Percentiles rank a stretch among this genome's conserved stretches.
These are phyloP conservation scores for Alternaria ethzedia DNA, from an alignment of 2,329 filamentous ascomycete genomes.

Conservation along the genomic window DNA sequence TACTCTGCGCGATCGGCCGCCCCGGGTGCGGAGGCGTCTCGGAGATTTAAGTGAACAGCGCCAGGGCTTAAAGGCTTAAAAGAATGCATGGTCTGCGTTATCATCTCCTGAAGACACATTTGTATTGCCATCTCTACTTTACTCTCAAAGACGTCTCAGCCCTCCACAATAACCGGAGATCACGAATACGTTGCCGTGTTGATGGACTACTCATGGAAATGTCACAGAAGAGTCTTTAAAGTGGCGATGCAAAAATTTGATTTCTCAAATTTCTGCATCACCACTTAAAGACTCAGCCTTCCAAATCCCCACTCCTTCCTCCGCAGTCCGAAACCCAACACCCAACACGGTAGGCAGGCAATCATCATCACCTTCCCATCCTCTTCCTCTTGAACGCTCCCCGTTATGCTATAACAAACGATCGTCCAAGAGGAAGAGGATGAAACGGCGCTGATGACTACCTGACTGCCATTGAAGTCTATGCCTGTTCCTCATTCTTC, in stretches of 20 bases:
- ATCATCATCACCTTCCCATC: background rate
- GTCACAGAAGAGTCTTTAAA: background rate
- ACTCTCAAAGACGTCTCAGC: background rate
- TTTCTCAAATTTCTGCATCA: background rate
- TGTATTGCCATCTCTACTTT: background rate
- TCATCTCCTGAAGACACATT: background rate
- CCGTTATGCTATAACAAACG: background rate
- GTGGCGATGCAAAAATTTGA: background rate
- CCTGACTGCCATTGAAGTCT: background rate
- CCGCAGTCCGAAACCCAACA: background rate
- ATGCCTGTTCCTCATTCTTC: background rate
- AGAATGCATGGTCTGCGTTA: background rate
- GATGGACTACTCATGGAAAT: background rate
- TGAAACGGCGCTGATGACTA: background rate
- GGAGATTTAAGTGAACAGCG: background rate
- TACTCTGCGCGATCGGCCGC: background rate
- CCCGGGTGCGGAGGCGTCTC: background rate
- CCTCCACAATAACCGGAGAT: background rate
- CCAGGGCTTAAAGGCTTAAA: no score
- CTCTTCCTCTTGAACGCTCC: background rate
- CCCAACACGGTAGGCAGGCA: background rate
- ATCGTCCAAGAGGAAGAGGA: background rate
- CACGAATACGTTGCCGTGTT: background rate
- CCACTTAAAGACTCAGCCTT: background rate
- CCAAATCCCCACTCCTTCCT: background rate